Evolutionary conservation across 352 stramenopile genomes (phyloP).

Genomic region (Labyrinthula sp.): DNA sequence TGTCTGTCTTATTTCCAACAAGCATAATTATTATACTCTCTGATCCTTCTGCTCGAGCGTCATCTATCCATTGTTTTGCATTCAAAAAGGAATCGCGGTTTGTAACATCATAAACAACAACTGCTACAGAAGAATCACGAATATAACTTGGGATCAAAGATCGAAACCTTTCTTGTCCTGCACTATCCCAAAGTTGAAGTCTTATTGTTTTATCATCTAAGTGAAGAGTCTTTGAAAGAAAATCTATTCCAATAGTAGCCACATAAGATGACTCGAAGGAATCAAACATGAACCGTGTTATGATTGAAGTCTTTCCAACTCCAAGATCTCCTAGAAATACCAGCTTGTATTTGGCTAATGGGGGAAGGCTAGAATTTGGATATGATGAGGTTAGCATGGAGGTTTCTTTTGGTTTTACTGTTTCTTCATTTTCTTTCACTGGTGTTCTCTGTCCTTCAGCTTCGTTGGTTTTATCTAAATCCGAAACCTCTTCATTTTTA

Average conservation of each 20-base stretch:
- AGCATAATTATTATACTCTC: slow-evolving; percentile 98
- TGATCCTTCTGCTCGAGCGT: slow-evolving; percentile 85
- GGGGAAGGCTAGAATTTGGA: no score
- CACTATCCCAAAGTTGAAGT: slow-evolving; percentile 84
- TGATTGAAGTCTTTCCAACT: slow-evolving; percentile 98
- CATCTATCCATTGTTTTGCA: slow-evolving; percentile 96
- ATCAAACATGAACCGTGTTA: slow-evolving; percentile 98
- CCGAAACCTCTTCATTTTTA: no score
- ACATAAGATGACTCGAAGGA: slow-evolving; percentile 84
- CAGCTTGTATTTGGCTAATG: slow-evolving; percentile 34
- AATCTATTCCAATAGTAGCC: slow-evolving; percentile 99
- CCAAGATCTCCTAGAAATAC: slow-evolving; percentile 84
- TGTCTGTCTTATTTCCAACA: slow-evolving; percentile 98
- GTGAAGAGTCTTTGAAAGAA: slow-evolving; percentile 98
- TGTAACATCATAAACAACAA: slow-evolving; percentile 99
- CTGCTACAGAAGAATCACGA: slow-evolving; percentile 90
- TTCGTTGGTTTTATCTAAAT: no score
- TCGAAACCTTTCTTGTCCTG: slow-evolving; percentile 10
- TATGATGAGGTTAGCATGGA: no score
- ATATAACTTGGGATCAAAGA: slow-evolving; percentile 88
- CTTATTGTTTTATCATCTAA: slow-evolving; percentile 89
- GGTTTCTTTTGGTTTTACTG: no score
- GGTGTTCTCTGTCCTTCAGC: no score
- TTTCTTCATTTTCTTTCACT: no score
- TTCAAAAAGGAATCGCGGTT: slow-evolving; percentile 93